Evolutionary conservation across 495 filamentous ascomycete genomes (phyloP), one percentile per base, ranked within the genome.

Genomic region (Aspergillus mulundensis): DNA sequence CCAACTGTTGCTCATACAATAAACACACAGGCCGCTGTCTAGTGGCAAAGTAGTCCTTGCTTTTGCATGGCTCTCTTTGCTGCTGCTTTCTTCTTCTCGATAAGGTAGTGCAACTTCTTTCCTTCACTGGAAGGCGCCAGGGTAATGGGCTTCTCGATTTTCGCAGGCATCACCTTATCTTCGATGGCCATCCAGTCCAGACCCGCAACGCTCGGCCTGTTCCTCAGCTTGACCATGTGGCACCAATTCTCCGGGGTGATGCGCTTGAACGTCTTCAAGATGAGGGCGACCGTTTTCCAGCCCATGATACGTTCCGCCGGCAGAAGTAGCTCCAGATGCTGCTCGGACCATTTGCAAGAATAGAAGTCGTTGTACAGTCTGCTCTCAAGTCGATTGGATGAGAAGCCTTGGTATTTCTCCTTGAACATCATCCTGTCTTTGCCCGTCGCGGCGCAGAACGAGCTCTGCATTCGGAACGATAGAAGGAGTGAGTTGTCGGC

Each of bases 231-330:
- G 7, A 61, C 57, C 4, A 73, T 40, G 11, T 54, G 45, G 24
- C 61, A 59, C 66, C 64, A 71, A 14, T 61, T 62, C 19, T 54
- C 57, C 1, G 59, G 5, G 0, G 62, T 53, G 40, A 71, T 62
- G 19, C 61, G 39, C 2, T 65, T 53, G 30, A 66, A 73, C 0
- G 70, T 66, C 54, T 65, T 65, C 21, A 70, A 50, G 30, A 71
- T 64, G 34, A 71, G 30, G 0, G 66, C 68, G n/a, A 64, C 61
- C 2, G 70, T 70, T 45, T 61, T 65, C 70, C 66, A 70, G 7
- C 57, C 57, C 14, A 40, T 42, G 43, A 64, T 56, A n/a, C 62
- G 53, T 15, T 56, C 43, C 23, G 44, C 56, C 3, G 68, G 68
- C 4, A 71, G 24, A 25, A 46, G 50, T 12, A 73, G 18, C 50